Evolutionary conservation across 208 protist species (phyloP), one percentile per base, ranked within the genome.

Genomic region (Vickermania ingenoplastis): DNA sequence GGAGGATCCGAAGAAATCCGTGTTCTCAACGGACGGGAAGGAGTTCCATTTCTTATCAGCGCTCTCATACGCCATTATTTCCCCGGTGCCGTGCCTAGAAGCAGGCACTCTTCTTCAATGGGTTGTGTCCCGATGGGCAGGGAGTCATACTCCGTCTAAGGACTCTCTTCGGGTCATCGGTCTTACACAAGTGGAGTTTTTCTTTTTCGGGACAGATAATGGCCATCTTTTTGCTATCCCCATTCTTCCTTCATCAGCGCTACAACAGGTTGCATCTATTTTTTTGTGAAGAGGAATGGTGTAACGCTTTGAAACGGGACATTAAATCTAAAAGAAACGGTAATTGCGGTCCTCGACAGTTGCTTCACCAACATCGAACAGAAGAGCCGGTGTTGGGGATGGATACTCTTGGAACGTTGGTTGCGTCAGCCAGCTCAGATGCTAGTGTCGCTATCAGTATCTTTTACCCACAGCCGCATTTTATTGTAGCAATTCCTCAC

Each of bases 101-200:
- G 71, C 70, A 0, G 50, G 48, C 21, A 41, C 51, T 27, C 62
- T 88, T 36, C 59, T 79, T 1, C 28, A 68, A 1, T 91, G 84
- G 84, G 69, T 63, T 1, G 21, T 81, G 13, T 61, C 53, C 0
- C 36, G 51, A 14, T 51, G 59, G 51, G 26, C 4, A 11, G 63
- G 50, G n/a, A 30, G 22, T 25, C 41, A 0, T n/a, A n/a, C n/a
- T n/a, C 28, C 52, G 3, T 14, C 50, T 50, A 17, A 48, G 3
- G 60, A 72, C 2, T 26, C 11, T 1, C 27, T 36, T 11, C 31
- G 56, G n/a, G 31, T 74, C 22, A 53, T 24, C 28, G 65, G 75
- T 5, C 73, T 88, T 26, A 73, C 57, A 24, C 86, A 92, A 54
- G 66, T 92, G 7, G 86, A 92, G 69, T 92, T 86, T 65, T 92